These are phyloP conservation scores for Areca catechu DNA, from an alignment of 176 grass and related monocot species.

Conservation along the genomic window DNA sequence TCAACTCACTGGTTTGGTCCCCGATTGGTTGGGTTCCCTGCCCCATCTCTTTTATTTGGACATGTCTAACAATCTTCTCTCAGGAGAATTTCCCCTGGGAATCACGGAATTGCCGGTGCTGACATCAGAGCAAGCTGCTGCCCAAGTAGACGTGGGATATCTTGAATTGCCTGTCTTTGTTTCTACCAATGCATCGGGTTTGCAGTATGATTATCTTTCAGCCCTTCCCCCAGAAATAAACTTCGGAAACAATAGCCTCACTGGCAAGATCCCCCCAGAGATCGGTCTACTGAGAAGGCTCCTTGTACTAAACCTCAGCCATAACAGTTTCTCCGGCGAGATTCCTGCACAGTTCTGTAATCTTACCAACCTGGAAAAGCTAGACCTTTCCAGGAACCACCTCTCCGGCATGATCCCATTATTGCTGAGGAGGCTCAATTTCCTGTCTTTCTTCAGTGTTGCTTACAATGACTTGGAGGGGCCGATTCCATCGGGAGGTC, in stretches of 20 bases:
- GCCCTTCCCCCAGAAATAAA: slow-evolving; percentile 39
- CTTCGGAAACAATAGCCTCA: slow-evolving; percentile 39
- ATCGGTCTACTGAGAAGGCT: slow-evolving; percentile 51
- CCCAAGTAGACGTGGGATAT: slow-evolving; percentile 33
- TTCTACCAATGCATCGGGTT: not conserved
- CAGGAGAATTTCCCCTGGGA: slow-evolving; percentile 40
- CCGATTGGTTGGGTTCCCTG: slow-evolving; percentile 46
- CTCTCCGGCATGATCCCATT: slow-evolving; percentile 48
- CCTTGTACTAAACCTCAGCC: slow-evolving; percentile 33
- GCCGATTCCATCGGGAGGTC: slow-evolving; percentile 35
- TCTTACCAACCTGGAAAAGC: slow-evolving; percentile 41
- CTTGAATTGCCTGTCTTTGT: slow-evolving; percentile 58
- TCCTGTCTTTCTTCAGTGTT: slow-evolving; percentile 58
- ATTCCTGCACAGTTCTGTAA: slow-evolving; percentile 23
- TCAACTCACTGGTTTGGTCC: slow-evolving; percentile 47
- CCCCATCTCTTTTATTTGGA: slow-evolving; percentile 55
- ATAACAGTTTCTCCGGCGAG: slow-evolving; percentile 32
- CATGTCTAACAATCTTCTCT: slow-evolving; percentile 43
- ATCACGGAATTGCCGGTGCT: slow-evolving; percentile 48
- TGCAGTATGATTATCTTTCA: slow-evolving; percentile 50
- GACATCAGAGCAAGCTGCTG: slow-evolving; percentile 29
- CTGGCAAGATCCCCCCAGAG: slow-evolving; percentile 37
- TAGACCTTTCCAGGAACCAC: slow-evolving; percentile 49
- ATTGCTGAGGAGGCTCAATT: slow-evolving; percentile 32
- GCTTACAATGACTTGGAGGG: slow-evolving; percentile 62